These are phyloP conservation scores for Scedosporium apiospermum DNA, from an alignment of 2,329 filamentous ascomycete genomes.

Conservation along the genomic window DNA sequence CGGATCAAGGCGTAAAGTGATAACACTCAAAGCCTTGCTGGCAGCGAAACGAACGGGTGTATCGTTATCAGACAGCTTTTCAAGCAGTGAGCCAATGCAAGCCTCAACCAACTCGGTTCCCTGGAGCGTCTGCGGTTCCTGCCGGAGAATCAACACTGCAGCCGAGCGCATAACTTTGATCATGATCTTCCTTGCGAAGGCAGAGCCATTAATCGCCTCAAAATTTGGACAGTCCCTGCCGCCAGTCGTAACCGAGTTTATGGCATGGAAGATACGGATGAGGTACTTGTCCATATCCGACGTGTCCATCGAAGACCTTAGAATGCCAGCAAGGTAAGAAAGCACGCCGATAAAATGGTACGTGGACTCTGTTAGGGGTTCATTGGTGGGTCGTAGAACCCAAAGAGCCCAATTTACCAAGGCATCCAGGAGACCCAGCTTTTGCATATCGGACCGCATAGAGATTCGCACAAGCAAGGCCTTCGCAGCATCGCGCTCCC, in stretches of 20 bases:
- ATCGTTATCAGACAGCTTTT: constrained; percentile 73
- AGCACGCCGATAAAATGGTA: constrained; percentile 74
- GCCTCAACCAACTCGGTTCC: constrained; percentile 60
- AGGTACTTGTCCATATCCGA: constrained; percentile 64
- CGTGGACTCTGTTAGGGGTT: constrained; percentile 32
- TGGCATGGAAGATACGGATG: constrained; percentile 53
- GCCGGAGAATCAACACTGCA: constrained; percentile 54
- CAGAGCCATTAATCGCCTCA: constrained; percentile 55
- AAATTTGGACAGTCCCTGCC: constrained; percentile 34
- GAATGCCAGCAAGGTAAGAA: constrained; percentile 67
- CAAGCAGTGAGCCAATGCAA: constrained; percentile 72
- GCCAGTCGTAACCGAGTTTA: constrained; percentile 46
- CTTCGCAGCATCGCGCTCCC: constrained; percentile 84
- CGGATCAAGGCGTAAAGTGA: constrained; percentile 68
- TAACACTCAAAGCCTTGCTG: constrained; percentile 83
- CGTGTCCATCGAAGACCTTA: constrained; percentile 59
- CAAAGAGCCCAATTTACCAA: constrained; percentile 63
- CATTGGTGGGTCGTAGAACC: constrained; percentile 38
- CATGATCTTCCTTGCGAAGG: constrained; percentile 69
- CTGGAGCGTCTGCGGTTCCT: constrained; percentile 28
- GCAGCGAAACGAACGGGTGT: constrained; percentile 84
- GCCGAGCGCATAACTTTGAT: constrained; percentile 79
- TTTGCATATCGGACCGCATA: constrained; percentile 83
- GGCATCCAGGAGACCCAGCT: constrained; percentile 56
- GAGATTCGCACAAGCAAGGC: constrained; percentile 69